Percentiles rank a stretch among this genome's conserved stretches.
phyloP scores from a whole-genome alignment of 176 grass and related monocot species.

The Elaeis guineensis region DNA sequence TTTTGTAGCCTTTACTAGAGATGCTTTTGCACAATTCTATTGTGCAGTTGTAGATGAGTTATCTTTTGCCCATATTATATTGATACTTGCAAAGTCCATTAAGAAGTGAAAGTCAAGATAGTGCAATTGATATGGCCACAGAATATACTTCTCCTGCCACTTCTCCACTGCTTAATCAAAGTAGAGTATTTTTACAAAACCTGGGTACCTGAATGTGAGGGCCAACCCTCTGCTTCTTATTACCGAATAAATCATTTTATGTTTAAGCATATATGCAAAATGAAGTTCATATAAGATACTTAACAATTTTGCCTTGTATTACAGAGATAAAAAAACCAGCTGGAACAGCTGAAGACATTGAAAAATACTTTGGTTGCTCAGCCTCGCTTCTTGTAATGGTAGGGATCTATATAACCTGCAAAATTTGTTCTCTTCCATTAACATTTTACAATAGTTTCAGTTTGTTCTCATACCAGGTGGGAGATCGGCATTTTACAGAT shows the following conservation, averaged over 20 bases:
- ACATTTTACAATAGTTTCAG: slow-evolving; percentile 12
- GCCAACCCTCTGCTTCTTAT: too few relatives aligned
- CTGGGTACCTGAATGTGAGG: too few relatives aligned
- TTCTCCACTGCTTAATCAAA: too few relatives aligned
- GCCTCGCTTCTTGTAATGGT: slow-evolving; percentile 77
- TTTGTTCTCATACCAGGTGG: slow-evolving; percentile 45
- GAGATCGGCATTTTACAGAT: slow-evolving; percentile 91
- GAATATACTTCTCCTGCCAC: too few relatives aligned
- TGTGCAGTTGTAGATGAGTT: too few relatives aligned
- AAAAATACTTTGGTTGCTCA: slow-evolving; percentile 85
- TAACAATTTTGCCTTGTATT: slow-evolving; percentile 18
- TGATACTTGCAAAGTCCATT: too few relatives aligned
- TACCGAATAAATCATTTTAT: slow-evolving; percentile 5
- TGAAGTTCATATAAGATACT: background rate
- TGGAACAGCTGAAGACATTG: slow-evolving; percentile 82
- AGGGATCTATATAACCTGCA: slow-evolving; percentile 12
- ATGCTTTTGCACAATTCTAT: too few relatives aligned
- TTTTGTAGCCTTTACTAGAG: too few relatives aligned
- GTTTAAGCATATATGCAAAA: background rate
- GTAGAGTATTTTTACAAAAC: too few relatives aligned
- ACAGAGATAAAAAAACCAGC: slow-evolving; percentile 79
- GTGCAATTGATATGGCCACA: too few relatives aligned
- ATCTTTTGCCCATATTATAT: too few relatives aligned
- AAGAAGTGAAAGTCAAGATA: too few relatives aligned
- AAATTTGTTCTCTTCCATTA: background rate